Base-by-base conservation (phyloP, 2,329 filamentous ascomycete species). In the Verticillium longisporum region DNA sequence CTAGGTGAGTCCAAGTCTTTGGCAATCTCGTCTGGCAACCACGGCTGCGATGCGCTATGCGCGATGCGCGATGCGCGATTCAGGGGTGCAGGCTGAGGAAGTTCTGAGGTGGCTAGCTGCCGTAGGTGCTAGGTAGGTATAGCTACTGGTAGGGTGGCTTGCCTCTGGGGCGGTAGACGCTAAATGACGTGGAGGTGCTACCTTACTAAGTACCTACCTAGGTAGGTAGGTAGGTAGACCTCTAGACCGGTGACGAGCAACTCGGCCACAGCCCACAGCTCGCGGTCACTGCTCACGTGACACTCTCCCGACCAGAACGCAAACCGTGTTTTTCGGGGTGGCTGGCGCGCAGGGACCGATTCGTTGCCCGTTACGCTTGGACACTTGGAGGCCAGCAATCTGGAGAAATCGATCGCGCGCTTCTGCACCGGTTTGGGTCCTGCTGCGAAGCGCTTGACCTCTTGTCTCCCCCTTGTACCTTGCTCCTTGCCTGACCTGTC, bases 261-360 rank as follows among this genome's bases (percentile, higher is more conserved):
- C 26, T 26, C 26, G 18, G 18, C 18, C 18, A 21, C 18, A 21
- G 18, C 18, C 18, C 18, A 21, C 18, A 21, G 18, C 18, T 21
- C 26, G 4, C 26, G 4, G 9, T 15, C 21, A 15, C 5, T 7
- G 45, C 45, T 50, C 45, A 50, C 45, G 45, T 50, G 45, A 50
- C 45, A n/a, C 7, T 21, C 45, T 9, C 14, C 38, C 11, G 45
- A 10, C n/a, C 45, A 50, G 21, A 10, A 13, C 34, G 9, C n/a
- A 21, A 21, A 18, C 21, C 18, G 59, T 54, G 36, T 61, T 59
- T 59, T 56, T 56, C 34, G 55, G 34, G 57, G 57, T 61, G 57
- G 60, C 55, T 26, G 26, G 26, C 26, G 4, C 26, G 55, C 60
- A 57, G 55, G 59, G 45, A 50, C 45, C 45, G 45, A 4, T 36